A percentile compares a stretch with the other conserved stretches of the same genome.
phyloP scores from a whole-genome alignment of 371 early-diverging fungal genomes.

The Syncephalastrum contaminatum region DNA sequence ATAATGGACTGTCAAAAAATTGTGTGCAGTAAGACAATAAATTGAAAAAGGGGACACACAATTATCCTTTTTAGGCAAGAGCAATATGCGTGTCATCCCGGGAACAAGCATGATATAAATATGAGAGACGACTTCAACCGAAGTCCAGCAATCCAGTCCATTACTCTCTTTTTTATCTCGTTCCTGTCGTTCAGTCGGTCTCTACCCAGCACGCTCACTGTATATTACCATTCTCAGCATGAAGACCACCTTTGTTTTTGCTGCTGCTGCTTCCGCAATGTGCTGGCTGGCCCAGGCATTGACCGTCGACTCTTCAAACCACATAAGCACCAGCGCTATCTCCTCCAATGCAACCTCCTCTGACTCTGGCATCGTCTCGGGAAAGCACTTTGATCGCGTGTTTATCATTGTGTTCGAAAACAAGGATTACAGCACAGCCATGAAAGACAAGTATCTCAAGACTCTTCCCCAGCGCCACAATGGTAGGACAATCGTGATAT shows the following conservation, averaged over 20 bases:
- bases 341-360: neutral
- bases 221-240: neutral
- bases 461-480: slow-evolving; percentile 20
- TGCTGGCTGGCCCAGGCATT: slow-evolving; percentile 10
- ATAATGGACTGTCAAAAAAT: no score
- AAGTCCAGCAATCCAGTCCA: no score
- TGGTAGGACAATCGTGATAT: slow-evolving; percentile 7
- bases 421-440: slow-evolving; percentile 35
- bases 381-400: slow-evolving; percentile 43
- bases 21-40: no score
- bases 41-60: no score
- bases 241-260: neutral
- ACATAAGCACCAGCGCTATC: neutral
- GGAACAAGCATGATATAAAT: no score
- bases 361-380: slow-evolving; percentile 15
- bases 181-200: neutral
- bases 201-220: neutral
- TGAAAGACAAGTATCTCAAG: slow-evolving; percentile 34
- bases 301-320: neutral
- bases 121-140: no score
- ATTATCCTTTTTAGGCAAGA: no score
- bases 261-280: slow-evolving; percentile 10
- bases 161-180: no score
- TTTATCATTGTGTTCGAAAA: slow-evolving; percentile 56
- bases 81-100: no score